Evolutionary conservation across 768 basidiomycete species (phyloP), one percentile per base, ranked within the genome.

Genomic region (Coprinopsis strossmayeri): DNA sequence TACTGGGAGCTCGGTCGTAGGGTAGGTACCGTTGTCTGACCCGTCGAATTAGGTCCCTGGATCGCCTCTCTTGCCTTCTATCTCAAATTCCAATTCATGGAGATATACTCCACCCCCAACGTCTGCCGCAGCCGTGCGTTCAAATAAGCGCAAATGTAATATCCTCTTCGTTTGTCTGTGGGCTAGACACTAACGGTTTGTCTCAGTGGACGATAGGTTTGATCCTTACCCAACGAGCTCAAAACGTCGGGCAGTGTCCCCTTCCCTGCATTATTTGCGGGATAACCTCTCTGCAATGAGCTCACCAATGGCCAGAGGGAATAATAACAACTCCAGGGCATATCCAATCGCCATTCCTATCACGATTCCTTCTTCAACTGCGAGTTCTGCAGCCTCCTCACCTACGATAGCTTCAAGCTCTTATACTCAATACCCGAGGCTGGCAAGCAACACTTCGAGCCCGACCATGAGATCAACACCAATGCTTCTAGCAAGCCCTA

Each of bases 241-340:
- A 17, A 91, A 91, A 65, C 79, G 88, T 34, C 81, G 88, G 34
- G 88, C 88, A 10, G 87, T 90, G 20, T 91, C 88, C 11, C 88
- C 88, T 5, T 89, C 87, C 3, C 63, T 89, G 51, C 78, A 80
- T 10, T 75, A 78, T 60, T 69, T 87, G 17, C 77, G 85, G 41
- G 84, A 84, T 18, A 80, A 80, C 60, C 61, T 74, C 2, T 68
- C 69, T 3, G n/a, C n/a, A n/a, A 61, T 75, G 17, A 68, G 62
- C 24, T 77, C 80, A 1, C 76, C 76, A 23, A 78, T 78, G 39
- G 68, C 68, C 48, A 68, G 76, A 53, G 69, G 69, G 42, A 70
- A 60, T 44, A 70, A 60, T 35, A 42, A 42, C 15, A 35, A 41
- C 26, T 13, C 35, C 10, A 45, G 45, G 17, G 17, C 43, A 7